A percentile compares a stretch with the other conserved stretches of the same genome.
Evolutionary conservation across 78 protist species (phyloP).

Genomic region (Cavenderia fasciculata): DNA sequence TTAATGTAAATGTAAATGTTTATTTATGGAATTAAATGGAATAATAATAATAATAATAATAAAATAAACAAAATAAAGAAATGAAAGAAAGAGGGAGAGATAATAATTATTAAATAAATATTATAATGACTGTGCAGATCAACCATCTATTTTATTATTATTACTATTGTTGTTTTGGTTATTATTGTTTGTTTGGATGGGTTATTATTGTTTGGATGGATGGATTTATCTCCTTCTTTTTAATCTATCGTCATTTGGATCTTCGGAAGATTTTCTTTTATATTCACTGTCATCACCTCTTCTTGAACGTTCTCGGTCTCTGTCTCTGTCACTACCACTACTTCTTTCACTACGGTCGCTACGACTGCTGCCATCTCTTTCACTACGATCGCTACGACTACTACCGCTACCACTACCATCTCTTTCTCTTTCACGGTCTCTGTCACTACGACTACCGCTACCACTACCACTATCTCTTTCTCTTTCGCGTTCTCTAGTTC

Average conservation of each 20-base stretch:
- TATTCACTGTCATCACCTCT: constrained; percentile 2
- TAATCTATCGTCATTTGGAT: constrained; percentile 39
- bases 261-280: constrained; percentile 37
- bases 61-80: too few relatives aligned
- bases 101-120: too few relatives aligned
- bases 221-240: constrained; percentile 59
- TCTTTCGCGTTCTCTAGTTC: constrained; percentile 32
- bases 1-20: too few relatives aligned
- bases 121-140: too few relatives aligned
- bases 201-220: too few relatives aligned
- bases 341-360: not conserved
- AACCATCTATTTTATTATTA: not conserved
- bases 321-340: not conserved
- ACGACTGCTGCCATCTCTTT: constrained; percentile 10
- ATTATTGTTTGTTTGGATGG: not conserved
- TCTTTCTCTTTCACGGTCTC: constrained; percentile 33
- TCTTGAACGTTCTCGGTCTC: not conserved
- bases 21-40: not conserved
- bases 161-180: not conserved
- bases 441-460: not conserved
- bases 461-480: not conserved
- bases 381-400: not conserved
- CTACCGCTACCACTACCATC: not conserved
- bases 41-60: not conserved
- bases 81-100: too few relatives aligned